Evolutionary conservation across 306 rosid genomes (phyloP).

Genomic region (Senna tora): DNA sequence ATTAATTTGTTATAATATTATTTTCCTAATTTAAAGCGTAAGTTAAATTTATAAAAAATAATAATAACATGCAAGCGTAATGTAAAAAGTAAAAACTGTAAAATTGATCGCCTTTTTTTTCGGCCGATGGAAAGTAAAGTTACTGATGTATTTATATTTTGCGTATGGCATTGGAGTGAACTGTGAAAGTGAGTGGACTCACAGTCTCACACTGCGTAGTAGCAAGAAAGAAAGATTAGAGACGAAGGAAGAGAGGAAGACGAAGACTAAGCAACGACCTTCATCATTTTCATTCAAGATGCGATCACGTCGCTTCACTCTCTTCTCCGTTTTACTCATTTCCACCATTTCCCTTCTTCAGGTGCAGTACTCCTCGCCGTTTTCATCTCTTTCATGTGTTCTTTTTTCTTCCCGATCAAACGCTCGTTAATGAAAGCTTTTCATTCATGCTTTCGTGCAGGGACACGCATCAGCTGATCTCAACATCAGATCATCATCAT

Average conservation of each 20-base stretch:
- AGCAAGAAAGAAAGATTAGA: neutral
- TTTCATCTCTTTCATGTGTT: neutral
- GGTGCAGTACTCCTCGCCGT: neutral
- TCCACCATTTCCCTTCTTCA: neutral
- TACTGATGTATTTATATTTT: too few relatives aligned
- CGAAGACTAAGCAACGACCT: neutral
- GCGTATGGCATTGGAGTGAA: too few relatives aligned
- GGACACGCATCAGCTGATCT: constrained; percentile 8
- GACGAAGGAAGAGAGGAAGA: neutral
- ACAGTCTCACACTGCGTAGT: neutral
- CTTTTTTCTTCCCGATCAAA: neutral
- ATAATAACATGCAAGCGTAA: too few relatives aligned
- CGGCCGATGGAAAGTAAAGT: neutral
- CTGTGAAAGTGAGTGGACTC: neutral
- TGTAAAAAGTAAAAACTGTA: too few relatives aligned
- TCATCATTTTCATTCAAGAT: neutral
- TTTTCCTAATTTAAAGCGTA: too few relatives aligned
- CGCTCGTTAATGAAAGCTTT: neutral
- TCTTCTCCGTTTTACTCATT: constrained; percentile 15
- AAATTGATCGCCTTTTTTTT: too few relatives aligned
- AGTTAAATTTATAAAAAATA: too few relatives aligned
- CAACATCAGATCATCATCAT: neutral
- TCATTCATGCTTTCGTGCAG: neutral
- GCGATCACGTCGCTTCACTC: neutral
- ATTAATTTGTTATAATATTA: too few relatives aligned